Conservation (phyloP, 169 alveolate species). For the Cryptosporidium xiaoi region DNA sequence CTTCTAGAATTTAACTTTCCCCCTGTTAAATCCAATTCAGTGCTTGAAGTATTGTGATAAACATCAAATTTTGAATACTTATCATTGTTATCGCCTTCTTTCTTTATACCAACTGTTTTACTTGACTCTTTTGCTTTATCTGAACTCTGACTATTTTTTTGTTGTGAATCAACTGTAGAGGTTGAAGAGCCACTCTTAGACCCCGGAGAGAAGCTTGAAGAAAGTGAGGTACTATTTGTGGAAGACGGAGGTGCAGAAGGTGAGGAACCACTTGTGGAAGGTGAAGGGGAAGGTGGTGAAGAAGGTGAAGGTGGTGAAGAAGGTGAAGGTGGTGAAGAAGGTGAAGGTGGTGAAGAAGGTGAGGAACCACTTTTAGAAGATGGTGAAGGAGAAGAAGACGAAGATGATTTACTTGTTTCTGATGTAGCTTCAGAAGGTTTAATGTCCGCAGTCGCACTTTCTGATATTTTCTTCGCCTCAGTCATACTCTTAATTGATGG, state of each 20-base stretch:
- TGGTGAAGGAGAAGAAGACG: slow-evolving; percentile 7
- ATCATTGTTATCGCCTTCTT: background rate
- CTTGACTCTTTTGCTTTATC: no score
- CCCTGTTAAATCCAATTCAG: no score
- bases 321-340: slow-evolving; percentile 1
- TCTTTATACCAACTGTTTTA: no score
- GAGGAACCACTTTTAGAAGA: background rate
- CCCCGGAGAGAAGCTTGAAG: background rate
- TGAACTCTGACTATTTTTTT: no score
- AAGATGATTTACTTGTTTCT: background rate
- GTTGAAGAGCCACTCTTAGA: background rate
- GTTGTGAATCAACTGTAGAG: background rate
- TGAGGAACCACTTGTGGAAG: background rate
- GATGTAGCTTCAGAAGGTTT: slow-evolving; percentile 4
- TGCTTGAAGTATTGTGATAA: no score
- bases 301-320: slow-evolving; percentile 4
- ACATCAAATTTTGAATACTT: background rate
- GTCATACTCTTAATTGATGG: no score
- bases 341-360: background rate
- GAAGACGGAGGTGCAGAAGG: background rate
- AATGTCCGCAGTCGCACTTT: background rate
- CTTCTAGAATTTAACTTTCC: slow-evolving; percentile 15
- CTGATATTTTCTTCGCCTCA: no score
- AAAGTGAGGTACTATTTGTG: background rate
- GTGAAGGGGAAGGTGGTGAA: background rate